phyloP scores from a whole-genome alignment of 352 stramenopile species.

The Globisporangium viniferum region DNA sequence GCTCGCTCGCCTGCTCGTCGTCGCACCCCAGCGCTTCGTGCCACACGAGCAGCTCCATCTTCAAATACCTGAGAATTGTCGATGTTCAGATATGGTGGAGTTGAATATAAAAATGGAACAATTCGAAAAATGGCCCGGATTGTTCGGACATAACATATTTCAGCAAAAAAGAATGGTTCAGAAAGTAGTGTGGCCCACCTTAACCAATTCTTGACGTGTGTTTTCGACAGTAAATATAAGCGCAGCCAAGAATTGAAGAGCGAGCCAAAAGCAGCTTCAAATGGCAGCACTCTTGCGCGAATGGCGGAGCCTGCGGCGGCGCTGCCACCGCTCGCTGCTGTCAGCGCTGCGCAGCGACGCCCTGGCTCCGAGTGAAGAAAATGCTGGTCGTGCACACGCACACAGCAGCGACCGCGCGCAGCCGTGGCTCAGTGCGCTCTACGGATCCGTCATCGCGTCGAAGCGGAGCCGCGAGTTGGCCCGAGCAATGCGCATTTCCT shows the following conservation, averaged over 20 bases:
- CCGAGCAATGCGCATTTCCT: constrained; percentile 23
- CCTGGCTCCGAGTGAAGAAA: background rate
- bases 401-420: constrained; percentile 8
- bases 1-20: constrained; percentile 57
- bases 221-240: too few species aligned
- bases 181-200: too few species aligned
- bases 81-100: background rate
- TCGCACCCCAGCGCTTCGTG: constrained; percentile 59
- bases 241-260: too few species aligned
- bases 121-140: too few species aligned
- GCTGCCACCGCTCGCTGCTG: constrained; percentile 30
- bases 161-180: too few species aligned
- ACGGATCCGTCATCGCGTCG: constrained; percentile 28
- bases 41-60: constrained; percentile 59
- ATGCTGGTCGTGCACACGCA: too few species aligned
- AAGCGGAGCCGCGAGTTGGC: constrained; percentile 31
- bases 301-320: constrained; percentile 27
- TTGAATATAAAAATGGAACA: too few species aligned
- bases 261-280: too few species aligned
- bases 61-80: constrained; percentile 2
- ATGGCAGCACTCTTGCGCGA: too few species aligned
- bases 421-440: constrained; percentile 40
- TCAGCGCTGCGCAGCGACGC: constrained; percentile 21
- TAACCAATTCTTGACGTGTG: too few species aligned
- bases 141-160: too few species aligned